A percentile compares a stretch with the other conserved stretches of the same genome.
These are phyloP conservation scores for Colletotrichum chlorophyti DNA, from an alignment of 2,329 filamentous ascomycete genomes.

Conservation along the genomic window DNA sequence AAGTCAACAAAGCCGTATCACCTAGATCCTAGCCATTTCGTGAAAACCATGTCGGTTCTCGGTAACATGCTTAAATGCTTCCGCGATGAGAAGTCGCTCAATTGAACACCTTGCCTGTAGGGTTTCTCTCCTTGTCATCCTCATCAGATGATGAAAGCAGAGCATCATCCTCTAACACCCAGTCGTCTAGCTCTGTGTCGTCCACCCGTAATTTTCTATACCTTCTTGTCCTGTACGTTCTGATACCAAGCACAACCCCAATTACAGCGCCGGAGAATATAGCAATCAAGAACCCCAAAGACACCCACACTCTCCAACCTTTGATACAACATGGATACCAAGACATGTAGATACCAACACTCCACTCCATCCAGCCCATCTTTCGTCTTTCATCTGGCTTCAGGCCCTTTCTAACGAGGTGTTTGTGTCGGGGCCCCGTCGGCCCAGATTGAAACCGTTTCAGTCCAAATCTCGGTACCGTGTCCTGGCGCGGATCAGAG, in stretches of 20 bases:
- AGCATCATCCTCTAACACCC: conserved; percentile 8
- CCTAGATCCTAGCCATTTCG: too few species aligned
- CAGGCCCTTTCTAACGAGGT: conserved; percentile 40
- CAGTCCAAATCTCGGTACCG: conserved; percentile 38
- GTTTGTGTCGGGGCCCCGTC: conserved; percentile 39
- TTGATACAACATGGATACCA: conserved; percentile 42
- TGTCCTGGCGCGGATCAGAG: conserved; percentile 40
- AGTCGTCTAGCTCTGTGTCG: conserved; percentile 46
- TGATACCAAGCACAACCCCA: conserved; percentile 8
- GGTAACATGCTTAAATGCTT: too few species aligned
- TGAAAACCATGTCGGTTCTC: too few species aligned
- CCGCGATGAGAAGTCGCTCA: too few species aligned
- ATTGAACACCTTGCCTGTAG: neutral
- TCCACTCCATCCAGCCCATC: conserved; percentile 38
- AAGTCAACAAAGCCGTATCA: too few species aligned
- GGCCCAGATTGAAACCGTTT: conserved; percentile 41
- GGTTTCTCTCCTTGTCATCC: neutral
- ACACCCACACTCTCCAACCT: conserved; percentile 42
- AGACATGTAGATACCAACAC: conserved; percentile 34
- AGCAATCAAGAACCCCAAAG: conserved; percentile 27
- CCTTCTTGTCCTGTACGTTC: conserved; percentile 16
- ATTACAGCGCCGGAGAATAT: conserved; percentile 8
- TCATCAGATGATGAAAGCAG: conserved; percentile 16
- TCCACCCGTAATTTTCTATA: conserved; percentile 33
- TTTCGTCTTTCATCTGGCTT: conserved; percentile 34